These are phyloP conservation scores for Akanthomyces lecanii DNA, from an alignment of 2,329 filamentous ascomycete species.

Conservation along the genomic window DNA sequence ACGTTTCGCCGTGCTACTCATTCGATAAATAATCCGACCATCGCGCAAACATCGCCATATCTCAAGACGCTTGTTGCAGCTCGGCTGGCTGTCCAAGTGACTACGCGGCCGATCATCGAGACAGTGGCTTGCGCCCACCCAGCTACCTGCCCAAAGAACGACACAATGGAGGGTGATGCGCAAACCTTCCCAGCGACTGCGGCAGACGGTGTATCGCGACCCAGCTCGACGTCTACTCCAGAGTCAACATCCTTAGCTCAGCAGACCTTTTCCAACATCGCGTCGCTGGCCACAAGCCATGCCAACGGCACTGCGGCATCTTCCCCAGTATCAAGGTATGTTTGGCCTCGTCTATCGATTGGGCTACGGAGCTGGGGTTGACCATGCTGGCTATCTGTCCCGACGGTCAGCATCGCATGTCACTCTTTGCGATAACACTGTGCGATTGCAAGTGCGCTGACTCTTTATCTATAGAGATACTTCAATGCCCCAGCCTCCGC, in stretches of 20 bases:
- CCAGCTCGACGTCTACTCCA: slow-evolving; percentile 46
- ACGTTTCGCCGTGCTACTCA: not conserved
- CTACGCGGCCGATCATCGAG: not conserved
- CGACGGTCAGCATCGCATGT: slow-evolving; percentile 15
- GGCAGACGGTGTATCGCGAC: slow-evolving; percentile 47
- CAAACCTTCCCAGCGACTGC: slow-evolving; percentile 36
- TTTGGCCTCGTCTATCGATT: not conserved
- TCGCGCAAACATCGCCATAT: not conserved
- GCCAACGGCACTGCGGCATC: slow-evolving; percentile 35
- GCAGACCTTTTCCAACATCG: slow-evolving; percentile 38
- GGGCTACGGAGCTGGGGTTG: not conserved
- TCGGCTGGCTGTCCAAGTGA: not conserved
- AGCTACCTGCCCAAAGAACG: not conserved
- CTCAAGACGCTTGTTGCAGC: not conserved
- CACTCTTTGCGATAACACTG: not conserved
- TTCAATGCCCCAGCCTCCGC: slow-evolving; percentile 18
- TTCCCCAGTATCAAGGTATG: slow-evolving; percentile 47
- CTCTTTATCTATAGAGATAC: slow-evolving; percentile 12
- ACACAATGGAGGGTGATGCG: slow-evolving; percentile 43
- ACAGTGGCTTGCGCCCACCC: not conserved
- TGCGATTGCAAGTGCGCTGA: slow-evolving; percentile 18
- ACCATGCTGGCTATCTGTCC: not conserved
- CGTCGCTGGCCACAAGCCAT: slow-evolving; percentile 36
- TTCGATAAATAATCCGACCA: not conserved
- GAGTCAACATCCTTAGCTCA: slow-evolving; percentile 40